Base-by-base conservation (phyloP, 768 basidiomycete genomes). In the Chiua virens region DNA sequence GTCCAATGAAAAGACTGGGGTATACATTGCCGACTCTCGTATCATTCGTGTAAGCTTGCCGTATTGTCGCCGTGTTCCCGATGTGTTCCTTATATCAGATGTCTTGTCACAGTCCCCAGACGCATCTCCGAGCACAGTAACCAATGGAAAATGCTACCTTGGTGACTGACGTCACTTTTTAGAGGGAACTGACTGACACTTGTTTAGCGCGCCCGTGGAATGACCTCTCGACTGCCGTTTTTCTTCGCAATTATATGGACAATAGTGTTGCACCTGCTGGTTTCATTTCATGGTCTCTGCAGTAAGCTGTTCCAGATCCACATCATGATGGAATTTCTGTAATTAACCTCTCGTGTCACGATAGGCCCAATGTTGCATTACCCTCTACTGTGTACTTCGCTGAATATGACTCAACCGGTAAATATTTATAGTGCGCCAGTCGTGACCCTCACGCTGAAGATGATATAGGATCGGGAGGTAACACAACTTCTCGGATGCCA, bases 131-230 rank as follows among this genome's bases (percentile, higher is more conserved):
- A 79, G 78, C 0, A 72, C 76, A 1, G 68, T 73, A 17, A 80
- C 80, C 13, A 61, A 62, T 8, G 71, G 71, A 2, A 65, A 64
- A 20, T 82, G 82, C 56, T 83, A 74, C 63, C 67, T 86, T 8
- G 82, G 82, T 70, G 32, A n/a, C 13, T 14, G 8, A 20, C 40
- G 15, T 23, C 2, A 0, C 15, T n/a, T 32, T 41, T 32, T 9
- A 4, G 2, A 7, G 14, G 27, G 17, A 20, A 34, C 34, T 25
- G 17, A 38, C 39, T 20, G 15, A 36, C 4, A 2, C 2, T 41
- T 18, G n/a, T 14, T 8, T 38, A 66, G 56, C 60, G 17, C 75
- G 83, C 5, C 82, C 84, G 0, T 85, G 83, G 83, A 85, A 85
- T 58, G 79, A 80, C 55, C 70, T 80, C 3, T 80, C 81, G 0